Percentiles rank a stretch among this genome's conserved stretches.
Evolutionary conservation across 1,284 basidiomycete genomes (phyloP).

Genomic region (Ganoderma leucocontextum): DNA sequence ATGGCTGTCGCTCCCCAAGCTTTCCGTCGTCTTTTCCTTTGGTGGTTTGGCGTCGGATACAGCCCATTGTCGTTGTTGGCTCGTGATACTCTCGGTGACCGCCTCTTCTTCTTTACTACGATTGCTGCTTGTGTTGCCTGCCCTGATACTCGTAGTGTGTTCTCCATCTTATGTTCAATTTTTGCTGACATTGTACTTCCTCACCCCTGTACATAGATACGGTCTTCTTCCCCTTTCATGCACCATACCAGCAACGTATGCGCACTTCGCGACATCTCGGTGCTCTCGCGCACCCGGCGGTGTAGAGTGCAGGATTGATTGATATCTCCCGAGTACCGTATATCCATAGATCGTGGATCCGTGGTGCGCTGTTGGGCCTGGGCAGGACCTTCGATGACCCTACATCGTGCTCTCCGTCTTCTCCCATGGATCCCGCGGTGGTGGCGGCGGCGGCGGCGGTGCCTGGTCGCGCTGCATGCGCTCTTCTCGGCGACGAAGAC

Average conservation of each 20-base stretch:
- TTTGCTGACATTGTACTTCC: conserved; percentile 30
- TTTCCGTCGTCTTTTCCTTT: conserved; percentile 15
- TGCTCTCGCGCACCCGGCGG: conserved; percentile 11
- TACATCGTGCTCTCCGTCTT: conserved; percentile 3
- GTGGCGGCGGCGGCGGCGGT: neutral
- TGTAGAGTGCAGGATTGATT: conserved; percentile 4
- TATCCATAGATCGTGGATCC: conserved; percentile 12
- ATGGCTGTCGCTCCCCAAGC: conserved; percentile 19
- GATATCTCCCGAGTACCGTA: conserved; percentile 7
- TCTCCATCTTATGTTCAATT: conserved; percentile 9
- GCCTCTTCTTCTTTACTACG: conserved; percentile 22
- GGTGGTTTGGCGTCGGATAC: conserved; percentile 29
- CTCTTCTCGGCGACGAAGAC: conserved; percentile 13
- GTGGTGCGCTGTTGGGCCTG: conserved; percentile 4
- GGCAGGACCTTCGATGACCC: conserved; percentile 10
- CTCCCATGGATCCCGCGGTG: conserved; percentile 2
- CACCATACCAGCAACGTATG: conserved; percentile 24
- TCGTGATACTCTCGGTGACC: conserved; percentile 28
- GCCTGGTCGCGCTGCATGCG: conserved; percentile 3
- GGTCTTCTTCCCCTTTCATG: conserved; percentile 19
- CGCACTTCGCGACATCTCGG: conserved; percentile 17
- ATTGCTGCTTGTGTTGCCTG: conserved; percentile 15
- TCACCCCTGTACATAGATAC: conserved; percentile 31
- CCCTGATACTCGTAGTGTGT: conserved; percentile 14
- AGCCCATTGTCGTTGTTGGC: conserved; percentile 28